Evolutionary conservation across 352 stramenopile species (phyloP), one percentile per base, ranked within the genome.

Genomic region (Globisporangium polare): DNA sequence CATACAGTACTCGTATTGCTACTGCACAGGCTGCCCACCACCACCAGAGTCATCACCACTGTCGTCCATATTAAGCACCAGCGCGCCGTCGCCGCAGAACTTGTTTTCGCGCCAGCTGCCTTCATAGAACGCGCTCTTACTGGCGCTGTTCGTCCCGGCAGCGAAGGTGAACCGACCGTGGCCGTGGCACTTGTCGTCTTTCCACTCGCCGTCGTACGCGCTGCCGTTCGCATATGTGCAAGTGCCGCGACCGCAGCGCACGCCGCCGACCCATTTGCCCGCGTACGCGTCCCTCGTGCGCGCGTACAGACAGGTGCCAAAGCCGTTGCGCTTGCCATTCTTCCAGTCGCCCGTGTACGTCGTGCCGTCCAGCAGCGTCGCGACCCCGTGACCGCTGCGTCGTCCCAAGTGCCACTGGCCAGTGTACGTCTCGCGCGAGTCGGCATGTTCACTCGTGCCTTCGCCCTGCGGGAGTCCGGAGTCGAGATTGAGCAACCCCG

Each of bases 291-390:
- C 86, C 47, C 71, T 77, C 54, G 67, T 86, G 20, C 71, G 72
- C 39, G 66, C 72, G 49, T 88, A 90, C 12, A 71, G 53, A 41
- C 81, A 92, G 20, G 63, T 68, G 10, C 90, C 89, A 56, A 94
- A 92, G 39, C 90, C 88, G 58, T 97, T 95, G 31, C 85, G 78
- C 43, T 88, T 86, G 43, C 86, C 81, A 41, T 88, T 92, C 43
- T 80, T 76, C 85, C 86, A 97, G 56, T 95, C 85, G 29, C 90
- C 90, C 5, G 64, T 73, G 63, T 94, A 97, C 20, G 82, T 78
- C 7, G 85, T 94, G n/a, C 89, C 85, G 58, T 97, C 90, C 0
- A 66, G 64, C 3, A 85, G 63, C 13, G 77, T 91, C 8, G 53
- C 65, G 12, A 79, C 66, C 4, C 80, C 81, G 18, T 85, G 67